Conservation (phyloP, 2,329 filamentous ascomycete species). For the Spiromastix sp. region DNA sequence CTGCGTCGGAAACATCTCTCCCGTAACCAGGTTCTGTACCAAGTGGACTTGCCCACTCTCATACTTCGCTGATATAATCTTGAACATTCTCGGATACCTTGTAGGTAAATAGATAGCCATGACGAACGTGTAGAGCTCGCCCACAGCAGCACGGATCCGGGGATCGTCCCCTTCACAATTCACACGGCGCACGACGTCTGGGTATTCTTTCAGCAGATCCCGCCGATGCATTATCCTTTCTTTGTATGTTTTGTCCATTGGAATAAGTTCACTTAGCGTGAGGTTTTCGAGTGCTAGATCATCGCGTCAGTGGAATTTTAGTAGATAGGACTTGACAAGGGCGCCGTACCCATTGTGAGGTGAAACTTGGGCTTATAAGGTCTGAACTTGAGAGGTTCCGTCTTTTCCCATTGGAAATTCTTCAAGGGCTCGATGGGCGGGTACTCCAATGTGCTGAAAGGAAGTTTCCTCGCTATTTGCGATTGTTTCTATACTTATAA, state of each 20-base stretch:
- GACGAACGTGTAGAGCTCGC: slow-evolving; percentile 49
- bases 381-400: slow-evolving; percentile 43
- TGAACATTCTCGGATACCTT: slow-evolving; percentile 47
- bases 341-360: slow-evolving; percentile 49
- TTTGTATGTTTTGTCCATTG: slow-evolving; percentile 50
- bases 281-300: slow-evolving; percentile 44
- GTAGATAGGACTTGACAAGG: neutral
- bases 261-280: slow-evolving; percentile 44
- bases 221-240: slow-evolving; percentile 41
- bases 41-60: slow-evolving; percentile 17
- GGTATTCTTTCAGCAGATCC: slow-evolving; percentile 35
- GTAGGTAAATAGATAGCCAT: slow-evolving; percentile 44
- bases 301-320: slow-evolving; percentile 4
- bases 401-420: slow-evolving; percentile 41
- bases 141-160: slow-evolving; percentile 36
- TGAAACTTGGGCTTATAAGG: slow-evolving; percentile 53
- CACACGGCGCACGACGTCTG: slow-evolving; percentile 29
- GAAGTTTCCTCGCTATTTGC: neutral
- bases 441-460: slow-evolving; percentile 4
- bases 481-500: slow-evolving; percentile 1
- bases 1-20: slow-evolving; percentile 28
- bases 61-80: slow-evolving; percentile 20
- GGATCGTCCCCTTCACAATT: slow-evolving; percentile 26
- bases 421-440: slow-evolving; percentile 26
- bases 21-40: slow-evolving; percentile 39